Base-by-base conservation (phyloP, 1,284 basidiomycete genomes). In the Leccinum subrobustum region DNA sequence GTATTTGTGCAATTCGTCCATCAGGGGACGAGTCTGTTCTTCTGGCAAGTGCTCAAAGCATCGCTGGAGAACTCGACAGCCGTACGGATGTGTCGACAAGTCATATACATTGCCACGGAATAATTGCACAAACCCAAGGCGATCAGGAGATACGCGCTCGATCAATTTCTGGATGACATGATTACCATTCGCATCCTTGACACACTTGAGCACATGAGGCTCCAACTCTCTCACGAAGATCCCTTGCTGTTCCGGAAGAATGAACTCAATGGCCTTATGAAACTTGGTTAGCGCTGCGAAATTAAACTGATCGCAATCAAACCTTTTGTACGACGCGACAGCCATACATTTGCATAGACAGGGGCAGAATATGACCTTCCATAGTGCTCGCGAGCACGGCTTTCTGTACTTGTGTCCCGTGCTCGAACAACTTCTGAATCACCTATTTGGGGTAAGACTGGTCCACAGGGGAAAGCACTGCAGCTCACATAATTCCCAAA, bases 291-390 rank as follows among this genome's bases (percentile, higher is more conserved):
- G 53, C 37, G 23, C 47, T 33, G 53, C 31, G 2, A 37, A 56
- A 58, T 52, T 47, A 56, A 14, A 14, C 58, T 47, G 23, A 54
- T 57, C 44, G 59, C 54, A 50, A 14, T 18, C 1, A 6, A 58
- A 91, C 92, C 86, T 92, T 93, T 73, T 93, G 92, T 20, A 93
- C 88, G 4, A 93, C 91, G n/a, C 92, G 85, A 74, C 96, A 99
- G 6, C 96, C 96, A 75, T 99, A 99, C 84, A 97, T 95, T 71
- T 98, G 93, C 60, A 93, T 79, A 3, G 95, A 92, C 52, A 99
- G 79, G 9, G 83, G 76, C 4, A 95, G 77, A 35, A 96, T 82
- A 68, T 92, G 88, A 0, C 88, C 88, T 70, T 94, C 88, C 84
- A 99, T 92, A 47, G 87, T 83, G 58, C 79, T 83, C 1, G 87